Evolutionary conservation across 352 stramenopile genomes (phyloP).

Genomic region (Phytophthora megakarya): DNA sequence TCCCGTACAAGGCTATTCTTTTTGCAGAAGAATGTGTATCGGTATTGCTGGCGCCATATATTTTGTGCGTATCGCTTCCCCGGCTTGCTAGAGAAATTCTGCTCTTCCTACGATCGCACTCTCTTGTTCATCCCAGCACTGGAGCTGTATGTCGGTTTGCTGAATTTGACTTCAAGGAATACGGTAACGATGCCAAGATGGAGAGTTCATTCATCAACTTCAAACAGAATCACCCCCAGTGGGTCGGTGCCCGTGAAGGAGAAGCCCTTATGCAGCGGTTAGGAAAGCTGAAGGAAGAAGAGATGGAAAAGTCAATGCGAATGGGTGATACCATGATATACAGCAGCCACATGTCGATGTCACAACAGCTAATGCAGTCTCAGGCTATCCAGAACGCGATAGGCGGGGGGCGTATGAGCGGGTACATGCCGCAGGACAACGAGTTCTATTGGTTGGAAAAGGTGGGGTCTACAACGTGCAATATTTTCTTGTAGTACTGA

Average conservation of each 20-base stretch:
- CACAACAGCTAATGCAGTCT: conserved; percentile 87
- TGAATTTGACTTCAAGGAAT: conserved; percentile 97
- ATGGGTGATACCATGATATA: conserved; percentile 86
- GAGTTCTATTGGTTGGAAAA: conserved; percentile 92
- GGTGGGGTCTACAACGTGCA: conserved; percentile 34
- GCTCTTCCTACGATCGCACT: conserved; percentile 94
- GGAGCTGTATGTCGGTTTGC: conserved; percentile 95
- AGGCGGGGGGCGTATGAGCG: conserved; percentile 47
- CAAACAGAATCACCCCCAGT: conserved; percentile 91
- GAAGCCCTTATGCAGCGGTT: conserved; percentile 74
- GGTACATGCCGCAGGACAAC: conserved; percentile 72
- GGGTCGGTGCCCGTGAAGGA: conserved; percentile 77
- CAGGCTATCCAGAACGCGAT: conserved; percentile 84
- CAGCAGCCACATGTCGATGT: conserved; percentile 78
- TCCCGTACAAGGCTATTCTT: conserved; percentile 94
- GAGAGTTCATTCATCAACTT: conserved; percentile 98
- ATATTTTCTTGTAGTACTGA: conserved; percentile 9
- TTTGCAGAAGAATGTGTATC: conserved; percentile 94
- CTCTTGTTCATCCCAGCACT: conserved; percentile 90
- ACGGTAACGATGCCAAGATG: conserved; percentile 95
- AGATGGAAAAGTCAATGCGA: conserved; percentile 88
- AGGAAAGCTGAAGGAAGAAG: conserved; percentile 75
- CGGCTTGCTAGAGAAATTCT: conserved; percentile 90
- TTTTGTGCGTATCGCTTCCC: conserved; percentile 96
- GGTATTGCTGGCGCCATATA: conserved; percentile 95